phyloP scores from a whole-genome alignment of 306 rosid species.

The Vigna hirtella region DNA sequence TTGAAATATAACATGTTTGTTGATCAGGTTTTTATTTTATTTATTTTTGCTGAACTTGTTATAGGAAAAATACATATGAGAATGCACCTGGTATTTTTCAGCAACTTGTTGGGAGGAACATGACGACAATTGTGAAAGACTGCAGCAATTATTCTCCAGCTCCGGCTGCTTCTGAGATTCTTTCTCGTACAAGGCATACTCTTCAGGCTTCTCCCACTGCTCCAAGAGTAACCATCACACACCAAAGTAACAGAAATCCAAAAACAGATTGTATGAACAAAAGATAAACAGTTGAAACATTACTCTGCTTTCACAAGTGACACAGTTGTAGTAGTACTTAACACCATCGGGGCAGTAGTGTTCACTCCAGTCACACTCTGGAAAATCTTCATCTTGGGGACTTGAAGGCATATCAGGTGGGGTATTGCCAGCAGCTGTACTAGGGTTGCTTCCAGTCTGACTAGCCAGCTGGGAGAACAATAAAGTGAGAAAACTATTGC shows the following conservation, averaged over 20 bases:
- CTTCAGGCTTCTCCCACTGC: constrained; percentile 96
- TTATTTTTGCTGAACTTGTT: constrained; percentile 31
- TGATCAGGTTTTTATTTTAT: constrained; percentile 13
- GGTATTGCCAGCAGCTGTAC: constrained; percentile 47
- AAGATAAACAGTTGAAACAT: constrained; percentile 47
- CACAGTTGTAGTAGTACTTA: constrained; percentile 79
- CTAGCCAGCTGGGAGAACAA: constrained; percentile 51
- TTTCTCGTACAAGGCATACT: constrained; percentile 66
- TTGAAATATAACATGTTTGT: neutral
- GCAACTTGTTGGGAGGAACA: constrained; percentile 53
- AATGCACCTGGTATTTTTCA: constrained; percentile 56
- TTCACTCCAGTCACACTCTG: constrained; percentile 94
- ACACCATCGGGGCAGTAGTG: constrained; percentile 86
- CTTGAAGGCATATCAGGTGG: constrained; percentile 51
- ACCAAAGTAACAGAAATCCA: constrained; percentile 31
- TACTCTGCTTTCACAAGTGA: constrained; percentile 87
- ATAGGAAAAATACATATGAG: constrained; percentile 44
- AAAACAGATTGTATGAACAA: constrained; percentile 38
- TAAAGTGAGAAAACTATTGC: constrained; percentile 36
- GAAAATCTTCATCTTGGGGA: constrained; percentile 51
- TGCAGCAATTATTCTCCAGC: constrained; percentile 51
- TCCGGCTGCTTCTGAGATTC: constrained; percentile 58
- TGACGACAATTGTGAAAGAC: constrained; percentile 44
- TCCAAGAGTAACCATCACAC: constrained; percentile 46
- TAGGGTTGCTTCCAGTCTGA: constrained; percentile 52